phyloP scores from a whole-genome alignment of 2,329 filamentous ascomycete genomes.

The Conoideocrella luteorostrata region DNA sequence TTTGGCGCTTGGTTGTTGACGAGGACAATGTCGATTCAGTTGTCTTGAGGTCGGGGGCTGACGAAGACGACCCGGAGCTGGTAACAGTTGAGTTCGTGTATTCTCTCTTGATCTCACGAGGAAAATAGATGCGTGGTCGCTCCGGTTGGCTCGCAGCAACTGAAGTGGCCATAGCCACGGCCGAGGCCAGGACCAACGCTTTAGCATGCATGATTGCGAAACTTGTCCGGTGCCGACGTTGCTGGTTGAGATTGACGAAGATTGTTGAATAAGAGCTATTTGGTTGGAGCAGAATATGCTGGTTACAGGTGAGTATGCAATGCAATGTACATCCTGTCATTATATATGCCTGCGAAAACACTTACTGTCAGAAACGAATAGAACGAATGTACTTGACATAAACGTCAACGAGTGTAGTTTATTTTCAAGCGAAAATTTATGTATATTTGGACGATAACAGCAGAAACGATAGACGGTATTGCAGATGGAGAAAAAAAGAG shows the following conservation, averaged over 20 bases:
- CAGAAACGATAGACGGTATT: conserved; percentile 1
- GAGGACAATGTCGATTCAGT: conserved; percentile 11
- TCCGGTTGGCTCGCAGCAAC: conserved; percentile 34
- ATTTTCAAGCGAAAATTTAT: conserved; percentile 9
- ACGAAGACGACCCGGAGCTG: conserved; percentile 16
- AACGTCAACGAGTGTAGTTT: conserved; percentile 43
- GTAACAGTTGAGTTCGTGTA: conserved; percentile 38
- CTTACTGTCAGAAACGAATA: conserved; percentile 41
- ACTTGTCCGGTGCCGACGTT: neutral
- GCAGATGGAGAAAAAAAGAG: conserved; percentile 30
- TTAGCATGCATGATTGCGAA: conserved; percentile 41
- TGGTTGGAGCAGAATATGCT: conserved; percentile 1
- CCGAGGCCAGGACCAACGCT: conserved; percentile 40
- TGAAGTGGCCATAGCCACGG: conserved; percentile 42
- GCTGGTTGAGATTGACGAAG: neutral
- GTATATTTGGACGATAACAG: conserved; percentile 10
- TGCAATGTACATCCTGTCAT: neutral
- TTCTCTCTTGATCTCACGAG: conserved; percentile 48
- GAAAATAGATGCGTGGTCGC: conserved; percentile 51
- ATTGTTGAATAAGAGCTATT: neutral
- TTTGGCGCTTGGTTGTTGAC: conserved; percentile 13
- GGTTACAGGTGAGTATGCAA: neutral
- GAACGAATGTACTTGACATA: conserved; percentile 56
- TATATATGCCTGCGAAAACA: too few relatives aligned
- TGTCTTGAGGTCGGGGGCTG: conserved; percentile 13